Conservation (phyloP, 1,284 basidiomycete species). For the Grifola frondosa region DNA sequence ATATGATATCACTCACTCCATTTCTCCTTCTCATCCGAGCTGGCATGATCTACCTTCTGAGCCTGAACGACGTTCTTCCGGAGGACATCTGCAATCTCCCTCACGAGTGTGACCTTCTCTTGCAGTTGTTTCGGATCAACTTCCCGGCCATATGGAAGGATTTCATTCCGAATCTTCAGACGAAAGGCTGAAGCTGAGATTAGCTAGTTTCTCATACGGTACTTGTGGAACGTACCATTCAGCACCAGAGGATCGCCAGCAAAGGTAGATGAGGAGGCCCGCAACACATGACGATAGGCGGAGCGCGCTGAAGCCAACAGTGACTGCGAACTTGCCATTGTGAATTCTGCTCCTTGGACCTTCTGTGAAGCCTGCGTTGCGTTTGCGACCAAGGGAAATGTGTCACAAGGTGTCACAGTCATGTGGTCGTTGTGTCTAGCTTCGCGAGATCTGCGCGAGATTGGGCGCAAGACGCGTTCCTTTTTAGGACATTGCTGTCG, state of each 20-base stretch:
- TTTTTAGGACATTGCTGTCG: conserved; percentile 35
- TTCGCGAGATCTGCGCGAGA: conserved; percentile 32
- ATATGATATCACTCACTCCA: conserved; percentile 49
- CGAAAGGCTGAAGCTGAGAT: conserved; percentile 55
- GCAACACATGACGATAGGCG: conserved; percentile 67
- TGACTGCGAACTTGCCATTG: conserved; percentile 29
- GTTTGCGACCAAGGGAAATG: conserved; percentile 4
- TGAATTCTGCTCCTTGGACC: too few species aligned
- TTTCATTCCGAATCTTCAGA: conserved; percentile 58
- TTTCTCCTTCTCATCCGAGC: conserved; percentile 40
- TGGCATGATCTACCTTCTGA: conserved; percentile 36
- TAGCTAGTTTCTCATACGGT: conserved; percentile 9
- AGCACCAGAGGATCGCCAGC: conserved; percentile 38
- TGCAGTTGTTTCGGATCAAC: conserved; percentile 50
- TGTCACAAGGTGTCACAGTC: conserved; percentile 13
- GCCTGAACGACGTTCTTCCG: conserved; percentile 76
- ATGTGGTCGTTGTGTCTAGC: conserved; percentile 21
- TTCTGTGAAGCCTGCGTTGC: too few species aligned
- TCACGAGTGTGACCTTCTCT: conserved; percentile 53
- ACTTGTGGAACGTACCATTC: conserved; percentile 21
- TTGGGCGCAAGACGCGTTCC: conserved; percentile 44
- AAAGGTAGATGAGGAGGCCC: conserved; percentile 67
- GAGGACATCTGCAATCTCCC: conserved; percentile 65
- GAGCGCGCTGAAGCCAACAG: conserved; percentile 56
- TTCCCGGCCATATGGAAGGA: conserved; percentile 40